A percentile compares a stretch with the other conserved stretches of the same genome.
phyloP scores from a whole-genome alignment of 2,329 filamentous ascomycete genomes.

The Parafenestella ontariensis region DNA sequence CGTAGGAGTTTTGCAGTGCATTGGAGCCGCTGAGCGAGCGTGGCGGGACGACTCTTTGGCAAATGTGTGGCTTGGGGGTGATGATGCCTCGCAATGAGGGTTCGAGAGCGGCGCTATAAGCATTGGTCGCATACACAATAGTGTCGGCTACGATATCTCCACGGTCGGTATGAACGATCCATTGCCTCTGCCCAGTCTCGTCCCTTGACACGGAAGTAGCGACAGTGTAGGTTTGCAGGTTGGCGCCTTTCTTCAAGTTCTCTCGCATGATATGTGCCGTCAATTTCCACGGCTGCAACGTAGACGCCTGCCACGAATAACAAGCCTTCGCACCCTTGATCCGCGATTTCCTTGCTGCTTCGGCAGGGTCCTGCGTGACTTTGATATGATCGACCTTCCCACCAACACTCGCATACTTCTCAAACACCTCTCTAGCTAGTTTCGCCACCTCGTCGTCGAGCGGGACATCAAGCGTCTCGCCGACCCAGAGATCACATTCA shows the following conservation, averaged over 20 bases:
- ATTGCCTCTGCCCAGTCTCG: conserved; percentile 12
- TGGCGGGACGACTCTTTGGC: conserved; percentile 32
- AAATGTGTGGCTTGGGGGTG: conserved; percentile 40
- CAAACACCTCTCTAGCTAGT: conserved; percentile 25
- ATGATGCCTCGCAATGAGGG: conserved; percentile 28
- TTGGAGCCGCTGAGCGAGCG: conserved; percentile 24
- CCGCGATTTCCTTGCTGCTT: conserved; percentile 19
- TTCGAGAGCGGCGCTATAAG: conserved; percentile 34
- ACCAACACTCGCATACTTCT: conserved; percentile 25
- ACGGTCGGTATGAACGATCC: conserved; percentile 27
- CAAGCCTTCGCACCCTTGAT: conserved; percentile 33
- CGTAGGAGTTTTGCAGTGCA: conserved; percentile 41
- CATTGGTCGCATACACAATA: conserved; percentile 34
- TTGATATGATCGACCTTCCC: conserved; percentile 32
- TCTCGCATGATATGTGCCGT: conserved; percentile 37
- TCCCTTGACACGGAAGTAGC: conserved; percentile 14
- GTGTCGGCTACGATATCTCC: conserved; percentile 27
- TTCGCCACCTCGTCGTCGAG: conserved; percentile 32
- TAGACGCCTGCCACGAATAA: conserved; percentile 35
- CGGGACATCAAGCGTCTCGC: conserved; percentile 36
- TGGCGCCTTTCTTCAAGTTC: conserved; percentile 24
- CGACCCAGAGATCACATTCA: conserved; percentile 38
- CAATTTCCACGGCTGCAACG: conserved; percentile 37
- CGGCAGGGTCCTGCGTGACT: conserved; percentile 24
- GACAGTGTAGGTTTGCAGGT: conserved; percentile 33